These are phyloP conservation scores for Amphibolis antarctica DNA, from an alignment of 106 monocot genomes.

Conservation along the genomic window DNA sequence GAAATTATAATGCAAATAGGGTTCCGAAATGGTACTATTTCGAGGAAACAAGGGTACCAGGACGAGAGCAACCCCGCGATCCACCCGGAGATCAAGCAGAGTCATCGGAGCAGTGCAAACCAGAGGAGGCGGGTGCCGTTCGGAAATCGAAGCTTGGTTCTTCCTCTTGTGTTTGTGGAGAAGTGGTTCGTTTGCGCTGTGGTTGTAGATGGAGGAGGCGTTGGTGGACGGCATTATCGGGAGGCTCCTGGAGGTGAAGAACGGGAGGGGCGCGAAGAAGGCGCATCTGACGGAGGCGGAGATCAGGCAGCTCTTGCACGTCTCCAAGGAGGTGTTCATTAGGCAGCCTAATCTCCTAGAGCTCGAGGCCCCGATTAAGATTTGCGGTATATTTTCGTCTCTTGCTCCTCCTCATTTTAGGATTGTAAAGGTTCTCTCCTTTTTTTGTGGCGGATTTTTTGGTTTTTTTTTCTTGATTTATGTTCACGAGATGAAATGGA, in stretches of 20 bases:
- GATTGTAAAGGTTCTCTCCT: background rate
- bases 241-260: constrained; percentile 11
- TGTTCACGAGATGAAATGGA: background rate
- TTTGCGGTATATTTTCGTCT: constrained; percentile 4
- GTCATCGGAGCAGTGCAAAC: too few species aligned
- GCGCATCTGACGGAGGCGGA: constrained; percentile 9
- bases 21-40: too few species aligned
- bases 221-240: constrained; percentile 9
- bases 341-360: constrained; percentile 20
- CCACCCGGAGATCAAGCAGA: too few species aligned
- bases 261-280: constrained; percentile 2
- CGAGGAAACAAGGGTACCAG: too few species aligned
- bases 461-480: background rate
- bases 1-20: too few species aligned
- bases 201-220: constrained; percentile 8
- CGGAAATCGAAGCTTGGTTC: too few species aligned
- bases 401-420: background rate
- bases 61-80: too few species aligned
- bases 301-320: constrained; percentile 15
- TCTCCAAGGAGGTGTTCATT: constrained; percentile 18
- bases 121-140: too few species aligned
- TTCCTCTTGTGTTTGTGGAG: too few species aligned
- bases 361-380: constrained; percentile 20
- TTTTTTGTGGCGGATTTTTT: background rate
- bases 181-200: background rate